Conservation (phyloP, 257 asterid species). For the Solanum boliviense region DNA sequence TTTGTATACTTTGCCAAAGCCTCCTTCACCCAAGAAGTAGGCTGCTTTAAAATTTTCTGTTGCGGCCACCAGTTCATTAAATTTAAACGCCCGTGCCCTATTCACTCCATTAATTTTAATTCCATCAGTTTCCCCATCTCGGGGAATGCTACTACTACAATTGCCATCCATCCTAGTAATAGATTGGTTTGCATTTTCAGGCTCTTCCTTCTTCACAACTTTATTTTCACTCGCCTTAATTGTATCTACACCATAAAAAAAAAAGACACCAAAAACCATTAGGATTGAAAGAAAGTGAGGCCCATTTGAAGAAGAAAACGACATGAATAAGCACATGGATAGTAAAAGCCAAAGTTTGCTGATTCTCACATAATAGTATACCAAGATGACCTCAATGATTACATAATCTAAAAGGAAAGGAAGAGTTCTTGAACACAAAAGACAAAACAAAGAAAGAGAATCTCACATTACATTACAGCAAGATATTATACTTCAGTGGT, state of each 20-base stretch:
- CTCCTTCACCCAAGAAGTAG: slow-evolving; percentile 61
- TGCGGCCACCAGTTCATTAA: slow-evolving; percentile 24
- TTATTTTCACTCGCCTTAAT: slow-evolving; percentile 15
- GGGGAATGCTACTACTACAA: slow-evolving; percentile 1
- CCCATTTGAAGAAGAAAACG: slow-evolving; percentile 1
- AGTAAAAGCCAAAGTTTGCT: slow-evolving; percentile 2
- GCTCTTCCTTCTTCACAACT: slow-evolving; percentile 24
- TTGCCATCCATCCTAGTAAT: slow-evolving; percentile 4
- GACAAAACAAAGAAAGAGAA: not conserved
- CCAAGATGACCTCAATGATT: slow-evolving; percentile 6
- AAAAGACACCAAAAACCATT: not conserved
- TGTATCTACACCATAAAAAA: slow-evolving; percentile 19
- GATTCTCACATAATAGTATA: not conserved
- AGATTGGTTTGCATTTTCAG: slow-evolving; percentile 14
- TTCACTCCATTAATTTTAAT: not conserved
- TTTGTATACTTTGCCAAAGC: slow-evolving; percentile 61
- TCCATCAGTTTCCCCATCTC: slow-evolving; percentile 6
- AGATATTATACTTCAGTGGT: not conserved
- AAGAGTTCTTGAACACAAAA: not conserved
- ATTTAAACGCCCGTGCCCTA: slow-evolving; percentile 16
- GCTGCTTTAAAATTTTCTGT: slow-evolving; percentile 43
- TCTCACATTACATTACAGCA: not conserved
- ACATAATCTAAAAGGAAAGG: not conserved
- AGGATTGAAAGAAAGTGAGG: not conserved
- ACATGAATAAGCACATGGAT: not conserved